phyloP scores from a whole-genome alignment of 2,329 filamentous ascomycete species.

The Ascochyta clinopodiicola region DNA sequence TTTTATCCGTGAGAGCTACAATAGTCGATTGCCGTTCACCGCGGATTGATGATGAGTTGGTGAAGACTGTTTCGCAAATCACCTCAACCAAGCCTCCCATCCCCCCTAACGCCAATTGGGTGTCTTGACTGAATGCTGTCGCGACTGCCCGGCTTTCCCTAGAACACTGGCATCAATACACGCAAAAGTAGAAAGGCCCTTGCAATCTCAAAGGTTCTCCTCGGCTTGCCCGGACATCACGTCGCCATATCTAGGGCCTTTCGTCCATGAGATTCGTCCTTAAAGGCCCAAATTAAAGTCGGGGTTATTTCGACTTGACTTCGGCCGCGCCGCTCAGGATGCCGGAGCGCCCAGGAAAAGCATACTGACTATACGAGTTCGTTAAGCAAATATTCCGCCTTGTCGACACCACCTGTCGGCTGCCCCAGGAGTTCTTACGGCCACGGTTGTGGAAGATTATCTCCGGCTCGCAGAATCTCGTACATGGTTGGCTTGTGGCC shows the following conservation, averaged over 20 bases:
- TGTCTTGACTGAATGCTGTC: background rate
- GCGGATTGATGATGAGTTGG: background rate
- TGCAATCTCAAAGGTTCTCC: background rate
- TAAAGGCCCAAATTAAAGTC: background rate
- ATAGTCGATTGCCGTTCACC: background rate
- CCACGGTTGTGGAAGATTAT: background rate
- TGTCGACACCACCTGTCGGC: too few relatives aligned
- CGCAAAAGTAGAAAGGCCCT: background rate
- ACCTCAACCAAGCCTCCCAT: background rate
- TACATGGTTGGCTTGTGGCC: background rate
- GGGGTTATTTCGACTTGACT: background rate
- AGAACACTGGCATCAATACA: background rate
- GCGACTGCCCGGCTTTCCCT: background rate
- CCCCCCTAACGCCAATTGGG: background rate
- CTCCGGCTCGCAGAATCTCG: background rate
- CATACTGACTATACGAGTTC: too few relatives aligned
- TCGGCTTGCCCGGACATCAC: background rate
- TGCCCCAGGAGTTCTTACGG: background rate
- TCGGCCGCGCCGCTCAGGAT: background rate
- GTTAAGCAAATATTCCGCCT: too few relatives aligned
- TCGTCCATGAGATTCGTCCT: background rate
- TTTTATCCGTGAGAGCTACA: constrained; percentile 1
- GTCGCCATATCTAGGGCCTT: background rate
- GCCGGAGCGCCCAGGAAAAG: too few relatives aligned
- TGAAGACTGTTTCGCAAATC: background rate